phyloP scores from a whole-genome alignment of 495 filamentous ascomycete genomes.

The Penicillium paxilli region DNA sequence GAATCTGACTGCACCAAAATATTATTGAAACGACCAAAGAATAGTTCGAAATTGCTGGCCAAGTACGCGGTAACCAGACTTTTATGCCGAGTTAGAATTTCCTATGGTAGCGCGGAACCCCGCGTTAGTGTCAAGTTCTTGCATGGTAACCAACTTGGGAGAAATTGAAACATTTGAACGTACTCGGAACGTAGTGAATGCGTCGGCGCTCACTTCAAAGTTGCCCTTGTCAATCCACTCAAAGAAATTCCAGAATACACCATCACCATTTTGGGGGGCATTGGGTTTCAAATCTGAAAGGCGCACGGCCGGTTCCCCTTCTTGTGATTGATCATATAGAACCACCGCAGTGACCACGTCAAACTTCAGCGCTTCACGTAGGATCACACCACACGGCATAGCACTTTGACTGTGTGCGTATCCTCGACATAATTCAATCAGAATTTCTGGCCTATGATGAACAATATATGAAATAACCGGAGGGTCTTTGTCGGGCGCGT shows the following conservation, averaged over 20 bases:
- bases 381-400: slow-evolving; percentile 85
- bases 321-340: slow-evolving; percentile 81
- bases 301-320: slow-evolving; percentile 52
- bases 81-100: slow-evolving; percentile 93
- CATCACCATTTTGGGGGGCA: slow-evolving; percentile 66
- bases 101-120: slow-evolving; percentile 58
- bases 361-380: slow-evolving; percentile 89
- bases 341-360: slow-evolving; percentile 87
- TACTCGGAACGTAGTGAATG: slow-evolving; percentile 95
- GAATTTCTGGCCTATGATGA: slow-evolving; percentile 78
- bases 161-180: no score
- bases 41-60: slow-evolving; percentile 80
- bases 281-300: slow-evolving; percentile 68
- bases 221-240: slow-evolving; percentile 92
- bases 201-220: slow-evolving; percentile 96
- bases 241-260: slow-evolving; percentile 98
- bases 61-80: slow-evolving; percentile 83
- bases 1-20: slow-evolving; percentile 87
- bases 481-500: slow-evolving; percentile 60
- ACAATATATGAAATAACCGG: slow-evolving; percentile 84
- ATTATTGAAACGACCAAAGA: slow-evolving; percentile 87
- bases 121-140: neutral
- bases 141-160: neutral
- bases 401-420: slow-evolving; percentile 91
- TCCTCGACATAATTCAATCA: slow-evolving; percentile 84